Base-by-base conservation (phyloP, 2,329 filamentous ascomycete genomes). In the Esteya vermicola region DNA sequence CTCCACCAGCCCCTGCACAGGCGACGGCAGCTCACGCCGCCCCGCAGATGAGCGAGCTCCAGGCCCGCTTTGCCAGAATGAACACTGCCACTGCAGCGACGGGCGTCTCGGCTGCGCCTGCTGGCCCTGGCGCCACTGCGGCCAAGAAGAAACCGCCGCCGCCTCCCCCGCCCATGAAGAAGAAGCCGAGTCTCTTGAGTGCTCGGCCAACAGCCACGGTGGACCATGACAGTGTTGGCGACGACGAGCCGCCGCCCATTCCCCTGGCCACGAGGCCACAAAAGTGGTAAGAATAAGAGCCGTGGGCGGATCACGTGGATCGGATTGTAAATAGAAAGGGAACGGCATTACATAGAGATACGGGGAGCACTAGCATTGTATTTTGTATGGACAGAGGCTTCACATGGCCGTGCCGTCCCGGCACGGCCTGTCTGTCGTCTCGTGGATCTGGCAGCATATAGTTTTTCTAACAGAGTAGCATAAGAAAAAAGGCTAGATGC, bases 31-130 rank as follows among this genome's bases (percentile, higher is more conserved):
- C 35, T 20, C 38, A 40, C 30, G 14, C 35, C 33, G 12, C 39
- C n/a, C 4, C 22, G n/a, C 75, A 78, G 33, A 58, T 85, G 42
- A 73, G 66, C 47, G 77, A 82, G 51, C 61, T 89, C 1, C 79
- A 84, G 52, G 72, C 74, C 20, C 70, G 78, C 26, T 85, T 85
- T 56, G 64, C 68, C 22, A 67, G 63, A 43, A 59, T 76, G 49
- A 63, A 60, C 30, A 62, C 62, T 5, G 28, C 52, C 62, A 78
- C 21, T 7, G 6, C 18, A 2, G 19, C 30, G 5, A 9, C 22
- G 78, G 85, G 50, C 73, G 78, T 4, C 78, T 79, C 48, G 72
- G 71, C 4, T 59, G 77, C 8, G 18, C 13, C 38, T 4, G 43
- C 50, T 4, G 23, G 14, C n/a, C 7, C 20, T 4, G 45, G 46